Conservation (phyloP, 2,329 filamentous ascomycete genomes). For the Byssothecium circinans region DNA sequence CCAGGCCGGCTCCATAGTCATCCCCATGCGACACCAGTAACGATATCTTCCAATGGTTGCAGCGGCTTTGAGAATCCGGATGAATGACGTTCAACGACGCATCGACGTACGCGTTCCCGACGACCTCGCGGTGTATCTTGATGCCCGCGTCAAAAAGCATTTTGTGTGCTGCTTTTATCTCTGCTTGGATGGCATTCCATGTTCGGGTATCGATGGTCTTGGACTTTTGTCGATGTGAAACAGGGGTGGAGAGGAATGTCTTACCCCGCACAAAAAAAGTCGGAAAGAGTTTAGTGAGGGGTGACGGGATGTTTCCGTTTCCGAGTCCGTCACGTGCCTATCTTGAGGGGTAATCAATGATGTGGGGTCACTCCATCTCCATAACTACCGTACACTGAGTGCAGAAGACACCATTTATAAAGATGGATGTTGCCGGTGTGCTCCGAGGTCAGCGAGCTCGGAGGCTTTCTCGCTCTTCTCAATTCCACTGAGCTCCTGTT, state of each 20-base stretch:
- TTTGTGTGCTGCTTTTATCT: constrained; percentile 14
- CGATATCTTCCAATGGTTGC: constrained; percentile 61
- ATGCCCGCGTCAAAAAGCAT: constrained; percentile 18
- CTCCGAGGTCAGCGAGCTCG: neutral
- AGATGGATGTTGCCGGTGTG: constrained; percentile 1
- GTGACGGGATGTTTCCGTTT: constrained; percentile 9
- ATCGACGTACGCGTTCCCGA: constrained; percentile 60
- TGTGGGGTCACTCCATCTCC: constrained; percentile 17
- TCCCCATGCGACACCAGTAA: constrained; percentile 64
- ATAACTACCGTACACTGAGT: constrained; percentile 5
- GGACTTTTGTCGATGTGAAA: neutral
- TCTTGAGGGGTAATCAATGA: neutral
- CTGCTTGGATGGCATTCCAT: constrained; percentile 2
- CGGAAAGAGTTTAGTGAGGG: constrained; percentile 13
- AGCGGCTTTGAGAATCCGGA: constrained; percentile 58
- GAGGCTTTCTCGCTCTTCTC: too few relatives aligned
- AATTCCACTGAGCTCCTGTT: neutral
- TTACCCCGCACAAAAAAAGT: constrained; percentile 10
- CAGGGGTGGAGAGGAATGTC: neutral
- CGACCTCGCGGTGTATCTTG: constrained; percentile 23
- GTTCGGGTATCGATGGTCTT: neutral
- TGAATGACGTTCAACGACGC: constrained; percentile 53
- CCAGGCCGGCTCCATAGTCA: constrained; percentile 62
- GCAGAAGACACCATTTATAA: neutral
- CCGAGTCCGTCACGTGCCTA: neutral